Conservation (phyloP, 805 yeast species). For the Clavispora phyllophila region DNA sequence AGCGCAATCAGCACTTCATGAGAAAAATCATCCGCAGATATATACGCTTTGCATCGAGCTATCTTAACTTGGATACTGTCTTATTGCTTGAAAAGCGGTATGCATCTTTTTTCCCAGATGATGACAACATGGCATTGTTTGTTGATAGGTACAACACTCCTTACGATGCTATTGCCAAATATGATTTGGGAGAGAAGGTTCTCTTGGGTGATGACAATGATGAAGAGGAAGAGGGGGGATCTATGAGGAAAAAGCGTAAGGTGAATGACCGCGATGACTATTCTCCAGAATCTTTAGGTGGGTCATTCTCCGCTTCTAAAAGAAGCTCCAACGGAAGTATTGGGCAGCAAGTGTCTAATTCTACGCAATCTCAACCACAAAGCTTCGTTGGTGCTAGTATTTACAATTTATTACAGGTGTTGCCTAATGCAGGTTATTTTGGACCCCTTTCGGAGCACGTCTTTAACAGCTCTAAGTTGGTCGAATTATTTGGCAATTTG, state of each 20-base stretch:
- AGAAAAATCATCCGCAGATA: slow-evolving; percentile 40
- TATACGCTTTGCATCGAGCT: slow-evolving; percentile 62
- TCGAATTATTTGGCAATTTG: slow-evolving; percentile 32
- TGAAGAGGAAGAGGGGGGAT: slow-evolving; percentile 12
- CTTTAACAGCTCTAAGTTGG: slow-evolving; percentile 53
- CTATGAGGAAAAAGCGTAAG: not conserved
- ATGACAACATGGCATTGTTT: slow-evolving; percentile 36
- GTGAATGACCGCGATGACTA: slow-evolving; percentile 2
- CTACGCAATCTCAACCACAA: slow-evolving; percentile 8
- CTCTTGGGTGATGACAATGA: slow-evolving; percentile 9
- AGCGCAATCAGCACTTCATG: slow-evolving; percentile 21
- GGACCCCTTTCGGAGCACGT: slow-evolving; percentile 41
- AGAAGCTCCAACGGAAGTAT: not conserved
- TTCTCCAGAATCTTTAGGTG: slow-evolving; percentile 5
- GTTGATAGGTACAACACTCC: slow-evolving; percentile 36
- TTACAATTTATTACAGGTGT: slow-evolving; percentile 45
- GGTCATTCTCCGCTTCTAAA: not conserved
- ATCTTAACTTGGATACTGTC: slow-evolving; percentile 67
- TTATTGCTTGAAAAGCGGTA: slow-evolving; percentile 62
- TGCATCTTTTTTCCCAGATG: slow-evolving; percentile 60
- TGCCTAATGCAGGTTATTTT: slow-evolving; percentile 60
- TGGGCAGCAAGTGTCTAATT: slow-evolving; percentile 3
- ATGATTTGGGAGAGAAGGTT: slow-evolving; percentile 27
- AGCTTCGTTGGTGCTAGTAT: slow-evolving; percentile 31
- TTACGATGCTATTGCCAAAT: slow-evolving; percentile 31